Base-by-base conservation (phyloP, 2,329 filamentous ascomycete genomes). In the Zasmidium cellare region DNA sequence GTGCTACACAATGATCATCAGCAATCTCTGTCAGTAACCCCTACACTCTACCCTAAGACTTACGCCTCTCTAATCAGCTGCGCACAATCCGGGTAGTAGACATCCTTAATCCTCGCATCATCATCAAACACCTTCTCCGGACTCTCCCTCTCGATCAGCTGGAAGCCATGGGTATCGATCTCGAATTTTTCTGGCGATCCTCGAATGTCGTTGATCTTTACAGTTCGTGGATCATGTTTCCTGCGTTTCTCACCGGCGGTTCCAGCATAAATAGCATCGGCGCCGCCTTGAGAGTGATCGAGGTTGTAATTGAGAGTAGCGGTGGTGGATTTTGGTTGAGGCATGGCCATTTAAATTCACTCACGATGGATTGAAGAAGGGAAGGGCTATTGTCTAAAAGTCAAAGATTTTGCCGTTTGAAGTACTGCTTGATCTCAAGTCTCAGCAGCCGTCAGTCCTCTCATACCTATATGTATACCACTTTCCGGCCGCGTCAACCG, bases 51-150 rank as follows among this genome's bases (percentile, higher is more conserved):
- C 16, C 16, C 35, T 3, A 41, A n/a, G 35, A 35, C 25, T 9
- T 41, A 59, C 53, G 53, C 28, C 11, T 22, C 41, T 25, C 53
- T 59, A 19, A 59, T 48, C 28, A 59, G n/a, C 28, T 56, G 45
- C 22, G 18, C 49, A 28, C 53, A 56, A 19, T 56, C 57, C n/a
- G 25, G 31, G 16, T 59, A 59, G 25, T 56, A 56, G 3, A 56
- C 28, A n/a, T 47, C 28, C 24, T 51, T 53, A 11, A 59, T 56
- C 24, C 23, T 46, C 20, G 48, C 57, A 18, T 53, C 44, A 9
- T 55, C 46, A 3, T 48, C 46, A 11, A 55, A 55, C 14, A 20
- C 2, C 16, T 49, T 28, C 18, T 41, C 18, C 6, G 31, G 16
- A n/a, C 31, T 44, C 7, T 46, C 45, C 9, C 24, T 45, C 3